Conservation (phyloP, 345 rosid genomes). For the Eucalyptus erythrocorys region DNA sequence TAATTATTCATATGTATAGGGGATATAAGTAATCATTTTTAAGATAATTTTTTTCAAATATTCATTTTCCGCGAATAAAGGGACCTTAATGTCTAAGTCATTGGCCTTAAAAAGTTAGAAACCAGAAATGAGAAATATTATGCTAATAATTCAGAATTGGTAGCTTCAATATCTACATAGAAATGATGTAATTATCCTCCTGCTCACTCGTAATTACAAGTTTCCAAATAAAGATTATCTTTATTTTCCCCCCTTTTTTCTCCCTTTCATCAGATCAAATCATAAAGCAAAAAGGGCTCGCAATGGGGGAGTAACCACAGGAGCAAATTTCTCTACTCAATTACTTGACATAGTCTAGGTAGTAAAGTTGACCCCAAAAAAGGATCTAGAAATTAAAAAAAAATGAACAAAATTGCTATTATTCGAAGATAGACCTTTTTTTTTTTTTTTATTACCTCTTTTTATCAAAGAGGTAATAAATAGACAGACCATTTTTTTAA, state of each 20-base stretch:
- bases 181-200: not conserved
- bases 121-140: not conserved
- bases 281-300: not conserved
- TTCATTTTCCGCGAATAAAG: rapidly evolving
- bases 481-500: too few relatives aligned
- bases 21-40: too few relatives aligned
- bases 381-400: not conserved
- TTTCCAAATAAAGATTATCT: not conserved
- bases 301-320: not conserved
- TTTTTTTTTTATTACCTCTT: too few relatives aligned
- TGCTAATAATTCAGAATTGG: not conserved
- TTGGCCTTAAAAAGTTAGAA: not conserved
- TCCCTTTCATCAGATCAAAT: not conserved
- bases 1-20: rapidly evolving
- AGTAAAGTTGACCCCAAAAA: not conserved
- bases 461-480: too few relatives aligned
- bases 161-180: not conserved
- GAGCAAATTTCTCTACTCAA: not conserved
- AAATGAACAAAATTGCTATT: not conserved
- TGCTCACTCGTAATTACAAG: not conserved
- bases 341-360: not conserved
- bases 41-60: rapidly evolving
- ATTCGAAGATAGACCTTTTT: not conserved
- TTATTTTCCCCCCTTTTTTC: not conserved
- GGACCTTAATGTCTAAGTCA: not conserved